phyloP scores from a whole-genome alignment of 176 grass and related monocot species.

The Triticum aestivum region IWGSC_CS_RefSeq_v2.1 NC_057798.1:115400999-115401498 shows the following conservation, averaged over 20 bases:
- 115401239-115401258: background rate
- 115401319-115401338: background rate
- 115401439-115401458: background rate
- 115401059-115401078: background rate
- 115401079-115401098: accelerated
- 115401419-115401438: background rate
- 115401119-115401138: background rate
- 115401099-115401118: background rate
- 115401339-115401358: too few species aligned
- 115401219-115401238: background rate
- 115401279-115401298: background rate
- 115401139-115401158: background rate
- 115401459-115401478: background rate
- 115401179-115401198: background rate
- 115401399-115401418: too few species aligned
- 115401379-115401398: too few species aligned
- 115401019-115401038: background rate
- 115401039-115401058: background rate
- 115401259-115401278: background rate
- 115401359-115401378: too few species aligned
- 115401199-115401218: background rate
- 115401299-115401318: background rate
- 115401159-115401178: background rate
- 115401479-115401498: background rate
- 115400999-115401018: background rate